These are phyloP conservation scores for Fusarium bactridioides DNA, from an alignment of 2,329 filamentous ascomycete genomes.

Conservation along the genomic window DNA sequence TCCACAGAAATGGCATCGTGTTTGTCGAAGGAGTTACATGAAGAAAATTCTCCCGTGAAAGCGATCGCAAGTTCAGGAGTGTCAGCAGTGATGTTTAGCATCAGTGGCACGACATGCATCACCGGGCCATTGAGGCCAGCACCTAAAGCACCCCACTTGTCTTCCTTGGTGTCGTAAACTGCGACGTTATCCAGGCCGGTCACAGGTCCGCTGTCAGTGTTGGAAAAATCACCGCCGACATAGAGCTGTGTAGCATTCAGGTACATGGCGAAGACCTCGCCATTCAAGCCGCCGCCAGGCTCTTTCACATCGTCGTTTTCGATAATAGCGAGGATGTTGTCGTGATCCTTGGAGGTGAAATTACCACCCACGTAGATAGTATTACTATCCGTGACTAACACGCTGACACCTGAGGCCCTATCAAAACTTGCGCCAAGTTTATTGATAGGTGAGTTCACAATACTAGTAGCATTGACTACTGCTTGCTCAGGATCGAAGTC, in stretches of 20 bases:
- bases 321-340: conserved; percentile 80
- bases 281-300: conserved; percentile 79
- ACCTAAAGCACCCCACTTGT: conserved; percentile 81
- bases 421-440: conserved; percentile 76
- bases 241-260: conserved; percentile 73
- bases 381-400: conserved; percentile 70
- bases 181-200: conserved; percentile 79
- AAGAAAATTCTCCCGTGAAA: conserved; percentile 80
- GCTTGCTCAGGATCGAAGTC: conserved; percentile 75
- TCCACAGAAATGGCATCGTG: conserved; percentile 68
- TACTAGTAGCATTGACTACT: conserved; percentile 66
- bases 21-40: conserved; percentile 72
- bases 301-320: conserved; percentile 68
- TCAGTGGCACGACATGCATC: conserved; percentile 75
- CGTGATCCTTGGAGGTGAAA: conserved; percentile 73
- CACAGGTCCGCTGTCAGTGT: conserved; percentile 68
- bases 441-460: conserved; percentile 78
- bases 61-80: conserved; percentile 77
- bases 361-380: conserved; percentile 83
- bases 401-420: conserved; percentile 71
- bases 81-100: conserved; percentile 77
- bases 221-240: conserved; percentile 85
- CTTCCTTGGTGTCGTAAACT: conserved; percentile 72
- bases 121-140: conserved; percentile 86
- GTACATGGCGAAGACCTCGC: conserved; percentile 76